A percentile compares a stretch with the other conserved stretches of the same genome.
phyloP scores from a whole-genome alignment of 805 yeast genomes.

The Ogataea neopini region DNA sequence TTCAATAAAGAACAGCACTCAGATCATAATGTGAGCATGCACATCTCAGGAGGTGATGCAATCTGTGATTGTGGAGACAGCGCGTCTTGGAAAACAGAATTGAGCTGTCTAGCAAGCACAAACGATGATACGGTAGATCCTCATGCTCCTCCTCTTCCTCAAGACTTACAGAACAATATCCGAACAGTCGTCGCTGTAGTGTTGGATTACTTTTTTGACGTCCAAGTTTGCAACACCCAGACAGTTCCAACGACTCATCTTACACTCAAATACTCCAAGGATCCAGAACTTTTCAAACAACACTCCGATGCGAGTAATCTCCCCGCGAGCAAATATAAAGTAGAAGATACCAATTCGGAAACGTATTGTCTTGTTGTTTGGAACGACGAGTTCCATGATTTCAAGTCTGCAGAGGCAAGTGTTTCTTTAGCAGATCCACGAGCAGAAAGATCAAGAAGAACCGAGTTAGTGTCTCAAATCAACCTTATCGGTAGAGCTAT shows the following conservation, averaged over 20 bases:
- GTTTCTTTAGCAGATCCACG: conserved; percentile 20
- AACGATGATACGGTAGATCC: conserved; percentile 13
- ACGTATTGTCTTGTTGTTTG: conserved; percentile 59
- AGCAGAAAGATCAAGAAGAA: conserved; percentile 4
- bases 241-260: conserved; percentile 22
- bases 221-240: conserved; percentile 37
- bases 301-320: conserved; percentile 37
- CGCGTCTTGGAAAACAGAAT: conserved; percentile 55
- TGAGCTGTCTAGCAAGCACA: conserved; percentile 47
- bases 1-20: conserved; percentile 69
- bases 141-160: conserved; percentile 19
- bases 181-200: conserved; percentile 32
- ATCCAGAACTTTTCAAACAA: conserved; percentile 10
- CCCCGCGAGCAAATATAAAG: conserved; percentile 36
- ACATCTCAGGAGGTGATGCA: conserved; percentile 52
- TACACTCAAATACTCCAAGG: conserved; percentile 1
- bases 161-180: conserved; percentile 23
- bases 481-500: conserved; percentile 53
- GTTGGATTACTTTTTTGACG: conserved; percentile 44
- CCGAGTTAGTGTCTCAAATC: conserved; percentile 42
- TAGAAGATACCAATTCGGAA: conserved; percentile 37
- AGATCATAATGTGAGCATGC: conserved; percentile 62
- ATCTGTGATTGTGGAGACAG: conserved; percentile 76
- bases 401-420: conserved; percentile 33
- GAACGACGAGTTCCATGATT: conserved; percentile 77